Conservation (phyloP, 2,329 filamentous ascomycete genomes). For the Chaetomium olivaceum region DNA sequence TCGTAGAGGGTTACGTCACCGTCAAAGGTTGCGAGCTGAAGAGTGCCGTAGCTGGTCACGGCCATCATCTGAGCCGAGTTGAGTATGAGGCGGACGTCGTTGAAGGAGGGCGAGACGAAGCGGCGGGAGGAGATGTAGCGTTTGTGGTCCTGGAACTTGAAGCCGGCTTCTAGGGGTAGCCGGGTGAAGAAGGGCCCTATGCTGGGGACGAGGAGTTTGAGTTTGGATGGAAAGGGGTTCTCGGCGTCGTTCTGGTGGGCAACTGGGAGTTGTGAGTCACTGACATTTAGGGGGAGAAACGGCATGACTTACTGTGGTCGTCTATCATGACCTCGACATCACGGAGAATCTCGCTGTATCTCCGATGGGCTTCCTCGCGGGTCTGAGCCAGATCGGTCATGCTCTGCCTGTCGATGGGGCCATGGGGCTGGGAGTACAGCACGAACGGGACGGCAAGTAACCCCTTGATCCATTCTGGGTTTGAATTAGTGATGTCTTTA, state of each 20-base stretch:
- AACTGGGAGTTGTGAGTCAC: slow-evolving; percentile 49
- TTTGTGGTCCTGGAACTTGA: slow-evolving; percentile 82
- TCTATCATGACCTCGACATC: slow-evolving; percentile 91
- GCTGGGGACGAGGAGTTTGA: slow-evolving; percentile 86
- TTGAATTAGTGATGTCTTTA: slow-evolving; percentile 14
- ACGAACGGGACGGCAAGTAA: slow-evolving; percentile 94
- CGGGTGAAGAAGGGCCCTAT: slow-evolving; percentile 94
- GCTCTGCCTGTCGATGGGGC: slow-evolving; percentile 67
- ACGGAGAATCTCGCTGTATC: slow-evolving; percentile 92
- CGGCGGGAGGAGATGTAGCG: slow-evolving; percentile 86
- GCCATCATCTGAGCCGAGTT: slow-evolving; percentile 96
- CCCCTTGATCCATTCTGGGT: slow-evolving; percentile 89
- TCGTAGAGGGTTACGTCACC: slow-evolving; percentile 96
- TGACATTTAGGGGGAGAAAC: slow-evolving; percentile 3
- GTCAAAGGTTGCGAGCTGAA: slow-evolving; percentile 92
- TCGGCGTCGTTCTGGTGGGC: slow-evolving; percentile 63
- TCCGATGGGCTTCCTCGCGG: slow-evolving; percentile 76
- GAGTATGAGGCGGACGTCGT: slow-evolving; percentile 87
- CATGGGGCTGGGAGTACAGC: slow-evolving; percentile 90
- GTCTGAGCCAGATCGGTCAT: slow-evolving; percentile 65
- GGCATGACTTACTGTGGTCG: slow-evolving; percentile 70
- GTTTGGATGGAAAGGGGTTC: slow-evolving; percentile 74
- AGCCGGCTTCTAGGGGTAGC: slow-evolving; percentile 82
- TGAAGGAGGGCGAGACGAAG: slow-evolving; percentile 95
- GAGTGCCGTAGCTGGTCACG: slow-evolving; percentile 69